Base-by-base conservation (phyloP, 2,329 filamentous ascomycete genomes). In the Lojkania enalia region DNA sequence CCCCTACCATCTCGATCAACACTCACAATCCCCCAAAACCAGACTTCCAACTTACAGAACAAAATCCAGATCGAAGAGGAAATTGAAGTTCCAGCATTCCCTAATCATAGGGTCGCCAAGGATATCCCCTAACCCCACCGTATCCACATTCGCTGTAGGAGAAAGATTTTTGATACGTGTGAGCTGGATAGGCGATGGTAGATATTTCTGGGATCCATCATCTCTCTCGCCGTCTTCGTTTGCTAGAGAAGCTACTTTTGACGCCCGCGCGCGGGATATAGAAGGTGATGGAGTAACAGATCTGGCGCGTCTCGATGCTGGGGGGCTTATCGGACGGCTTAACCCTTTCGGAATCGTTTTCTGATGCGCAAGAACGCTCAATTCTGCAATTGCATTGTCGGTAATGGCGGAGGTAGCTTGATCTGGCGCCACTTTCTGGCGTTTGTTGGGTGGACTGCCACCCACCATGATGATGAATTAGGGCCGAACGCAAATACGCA, bases 51-150 rank as follows among this genome's bases (percentile, higher is more conserved):
- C 67, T 49, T 58, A 69, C 79, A 85, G 82, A 0, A 85, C 58
- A 61, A 82, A 85, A 44, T 83, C 77, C 18, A 85, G 66, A 52
- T 87, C 79, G 50, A 86, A 80, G 1, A 87, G 61, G 42, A 74
- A 87, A 58, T 88, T 87, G 66, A 88, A 88, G 42, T 85, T 77
- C 85, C 85, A 88, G 51, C 80, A 82, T 60, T 87, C 82, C 29
- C 79, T 78, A 42, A 94, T 88, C 50, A 90, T 74, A 0, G 87
- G 86, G 62, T 90, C 83, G 0, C 86, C 82, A 1, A 95, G 75
- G 4, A 95, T 76, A 46, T 89, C 86, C 3, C 72, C 71, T 7
- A 94, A 72, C 1, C 75, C 77, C 23, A 92, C 69, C 0, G 87
- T 76, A 63, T 86, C 87, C 18, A 74, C 70, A 70, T 95, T 94